These are phyloP conservation scores for Cardamine resedifolia DNA, from an alignment of 345 rosid genomes.

Conservation along the genomic window DNA sequence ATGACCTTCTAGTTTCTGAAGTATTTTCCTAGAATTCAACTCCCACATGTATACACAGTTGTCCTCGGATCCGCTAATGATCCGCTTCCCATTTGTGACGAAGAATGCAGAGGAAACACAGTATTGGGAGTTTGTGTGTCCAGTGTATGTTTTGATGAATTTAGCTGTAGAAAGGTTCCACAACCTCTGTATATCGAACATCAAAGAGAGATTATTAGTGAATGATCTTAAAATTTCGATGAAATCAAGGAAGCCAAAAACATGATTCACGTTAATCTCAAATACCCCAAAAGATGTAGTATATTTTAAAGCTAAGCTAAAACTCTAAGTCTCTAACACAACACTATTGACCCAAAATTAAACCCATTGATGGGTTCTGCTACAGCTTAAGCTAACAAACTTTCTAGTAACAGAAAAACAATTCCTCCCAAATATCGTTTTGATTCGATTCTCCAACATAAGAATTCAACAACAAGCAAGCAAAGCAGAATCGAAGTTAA, in stretches of 20 bases:
- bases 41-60: slow-evolving; percentile 84
- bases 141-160: slow-evolving; percentile 72
- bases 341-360: not conserved
- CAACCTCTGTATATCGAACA: slow-evolving; percentile 51
- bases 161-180: slow-evolving; percentile 83
- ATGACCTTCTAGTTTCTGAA: slow-evolving; percentile 92
- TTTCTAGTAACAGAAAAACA: not conserved
- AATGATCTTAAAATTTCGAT: not conserved
- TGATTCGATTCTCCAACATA: not conserved
- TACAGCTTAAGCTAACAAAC: not conserved
- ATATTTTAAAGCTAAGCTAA: not conserved
- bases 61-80: slow-evolving; percentile 91
- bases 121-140: slow-evolving; percentile 68
- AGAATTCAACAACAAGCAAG: not conserved
- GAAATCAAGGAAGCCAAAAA: not conserved
- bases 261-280: no score
- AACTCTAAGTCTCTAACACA: not conserved
- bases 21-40: slow-evolving; percentile 63
- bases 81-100: slow-evolving; percentile 62
- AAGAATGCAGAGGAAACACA: slow-evolving; percentile 76
- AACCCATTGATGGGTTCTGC: not conserved
- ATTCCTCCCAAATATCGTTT: not conserved
- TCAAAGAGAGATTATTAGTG: not conserved
- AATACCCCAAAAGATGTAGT: no score
- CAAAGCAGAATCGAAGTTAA: not conserved